Evolutionary conservation across 2,329 filamentous ascomycete species (phyloP).

Genomic region (Trichoderma sp.): DNA sequence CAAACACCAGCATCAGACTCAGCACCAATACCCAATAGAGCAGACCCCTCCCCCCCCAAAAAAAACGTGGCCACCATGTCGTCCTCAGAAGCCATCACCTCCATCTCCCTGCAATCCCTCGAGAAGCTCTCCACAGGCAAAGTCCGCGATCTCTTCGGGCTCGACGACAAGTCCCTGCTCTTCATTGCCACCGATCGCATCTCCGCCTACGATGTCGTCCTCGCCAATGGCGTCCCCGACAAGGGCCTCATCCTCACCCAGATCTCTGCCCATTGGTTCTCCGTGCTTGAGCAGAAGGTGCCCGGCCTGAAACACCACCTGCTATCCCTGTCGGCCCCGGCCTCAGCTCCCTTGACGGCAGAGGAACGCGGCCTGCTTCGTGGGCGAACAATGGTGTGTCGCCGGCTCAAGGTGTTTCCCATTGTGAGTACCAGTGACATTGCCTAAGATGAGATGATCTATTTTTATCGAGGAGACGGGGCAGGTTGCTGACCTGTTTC

Average conservation of each 20-base stretch:
- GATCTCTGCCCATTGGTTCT: constrained; percentile 52
- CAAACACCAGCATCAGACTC: not conserved
- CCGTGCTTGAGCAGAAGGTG: constrained; percentile 42
- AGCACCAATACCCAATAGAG: not conserved
- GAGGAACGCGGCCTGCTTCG: constrained; percentile 52
- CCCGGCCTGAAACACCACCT: constrained; percentile 53
- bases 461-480: not conserved
- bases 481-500: not conserved
- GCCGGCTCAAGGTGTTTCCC: constrained; percentile 24
- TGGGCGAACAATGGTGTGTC: constrained; percentile 65
- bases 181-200: constrained; percentile 62
- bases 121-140: constrained; percentile 52
- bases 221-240: constrained; percentile 54
- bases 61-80: not conserved
- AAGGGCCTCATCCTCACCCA: constrained; percentile 53
- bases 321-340: constrained; percentile 43
- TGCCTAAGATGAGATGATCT: not conserved
- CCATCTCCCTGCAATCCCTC: constrained; percentile 31
- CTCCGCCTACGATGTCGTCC: constrained; percentile 81
- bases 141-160: constrained; percentile 75
- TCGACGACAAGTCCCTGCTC: constrained; percentile 62
- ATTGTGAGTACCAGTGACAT: constrained; percentile 35
- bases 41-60: no score
- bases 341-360: constrained; percentile 31
- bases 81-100: constrained; percentile 5